Percentiles rank a stretch among this genome's conserved stretches.
phyloP scores from a whole-genome alignment of 1,139 yeast species.

The Suhomyces chickasaworum region DNA sequence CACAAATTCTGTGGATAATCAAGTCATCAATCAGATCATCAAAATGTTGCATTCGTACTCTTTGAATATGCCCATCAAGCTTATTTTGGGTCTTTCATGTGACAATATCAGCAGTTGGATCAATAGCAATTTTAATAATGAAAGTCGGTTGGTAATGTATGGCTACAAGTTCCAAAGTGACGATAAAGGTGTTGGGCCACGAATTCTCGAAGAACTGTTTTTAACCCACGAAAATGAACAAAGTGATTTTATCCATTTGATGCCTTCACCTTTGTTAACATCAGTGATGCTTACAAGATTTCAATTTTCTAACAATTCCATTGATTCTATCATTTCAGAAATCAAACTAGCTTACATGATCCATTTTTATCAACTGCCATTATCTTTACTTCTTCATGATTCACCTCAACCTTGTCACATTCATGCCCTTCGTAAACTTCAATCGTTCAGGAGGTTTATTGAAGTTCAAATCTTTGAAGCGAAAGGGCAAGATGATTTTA shows the following conservation, averaged over 20 bases:
- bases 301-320: conserved; percentile 47
- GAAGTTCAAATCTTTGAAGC: conserved; percentile 23
- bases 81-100: conserved; percentile 59
- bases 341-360: conserved; percentile 68
- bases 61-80: conserved; percentile 42
- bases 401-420: conserved; percentile 11
- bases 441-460: conserved; percentile 42
- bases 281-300: conserved; percentile 41
- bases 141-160: conserved; percentile 33
- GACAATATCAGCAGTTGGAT: conserved; percentile 44
- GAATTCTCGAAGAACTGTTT: conserved; percentile 38
- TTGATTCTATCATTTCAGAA: conserved; percentile 54
- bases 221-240: conserved; percentile 21
- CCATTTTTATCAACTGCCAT: conserved; percentile 70
- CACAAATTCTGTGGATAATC: conserved; percentile 57
- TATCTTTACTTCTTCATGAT: conserved; percentile 41
- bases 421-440: conserved; percentile 34
- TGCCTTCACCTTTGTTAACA: conserved; percentile 31
- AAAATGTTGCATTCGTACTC: conserved; percentile 45
- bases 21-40: conserved; percentile 53
- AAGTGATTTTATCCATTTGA: conserved; percentile 6
- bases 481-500: conserved; percentile 16
- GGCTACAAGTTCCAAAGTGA: conserved; percentile 48
- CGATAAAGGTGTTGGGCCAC: conserved; percentile 44
- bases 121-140: conserved; percentile 34